A percentile compares a stretch with the other conserved stretches of the same genome.
Evolutionary conservation across 2,329 filamentous ascomycete species (phyloP).

Genomic region (Dendryphion nanum): DNA sequence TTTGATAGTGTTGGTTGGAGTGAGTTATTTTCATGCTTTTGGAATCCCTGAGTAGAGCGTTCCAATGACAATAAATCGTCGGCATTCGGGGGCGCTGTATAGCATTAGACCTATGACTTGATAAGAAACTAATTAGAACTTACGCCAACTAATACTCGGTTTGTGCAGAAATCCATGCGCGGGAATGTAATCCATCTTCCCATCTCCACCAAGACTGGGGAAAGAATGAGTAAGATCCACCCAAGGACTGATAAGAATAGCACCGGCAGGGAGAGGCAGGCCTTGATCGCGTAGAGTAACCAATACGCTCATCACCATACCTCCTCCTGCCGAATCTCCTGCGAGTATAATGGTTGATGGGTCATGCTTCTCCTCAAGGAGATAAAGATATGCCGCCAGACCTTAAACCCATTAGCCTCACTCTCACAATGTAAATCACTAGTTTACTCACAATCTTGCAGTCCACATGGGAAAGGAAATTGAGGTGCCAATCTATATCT

Average conservation of each 20-base stretch:
- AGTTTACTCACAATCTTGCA: slow-evolving; percentile 69
- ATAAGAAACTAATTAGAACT: slow-evolving; percentile 4
- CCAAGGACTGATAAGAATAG: slow-evolving; percentile 91
- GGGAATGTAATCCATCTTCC: slow-evolving; percentile 83
- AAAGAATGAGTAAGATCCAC: slow-evolving; percentile 95
- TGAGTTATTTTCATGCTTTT: slow-evolving; percentile 8
- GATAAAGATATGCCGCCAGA: slow-evolving; percentile 79
- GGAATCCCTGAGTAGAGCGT: too few relatives aligned
- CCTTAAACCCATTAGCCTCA: slow-evolving; percentile 8
- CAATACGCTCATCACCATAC: slow-evolving; percentile 79
- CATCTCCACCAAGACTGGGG: slow-evolving; percentile 75
- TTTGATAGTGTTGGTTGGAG: too few relatives aligned
- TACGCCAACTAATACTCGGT: slow-evolving; percentile 81
- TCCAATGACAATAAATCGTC: slow-evolving; percentile 64
- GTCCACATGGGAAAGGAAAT: slow-evolving; percentile 90
- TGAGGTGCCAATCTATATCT: slow-evolving; percentile 86
- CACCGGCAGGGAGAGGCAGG: slow-evolving; percentile 82
- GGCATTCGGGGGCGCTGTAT: slow-evolving; percentile 68
- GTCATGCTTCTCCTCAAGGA: slow-evolving; percentile 69
- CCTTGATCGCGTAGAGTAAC: slow-evolving; percentile 79
- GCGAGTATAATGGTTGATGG: slow-evolving; percentile 81
- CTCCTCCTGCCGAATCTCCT: slow-evolving; percentile 90
- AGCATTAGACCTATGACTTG: slow-evolving; percentile 9
- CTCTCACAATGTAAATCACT: neutral
- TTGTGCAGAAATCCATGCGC: slow-evolving; percentile 84